Base-by-base conservation (phyloP, 352 stramenopile genomes). In the Globisporangium radiosum region DNA sequence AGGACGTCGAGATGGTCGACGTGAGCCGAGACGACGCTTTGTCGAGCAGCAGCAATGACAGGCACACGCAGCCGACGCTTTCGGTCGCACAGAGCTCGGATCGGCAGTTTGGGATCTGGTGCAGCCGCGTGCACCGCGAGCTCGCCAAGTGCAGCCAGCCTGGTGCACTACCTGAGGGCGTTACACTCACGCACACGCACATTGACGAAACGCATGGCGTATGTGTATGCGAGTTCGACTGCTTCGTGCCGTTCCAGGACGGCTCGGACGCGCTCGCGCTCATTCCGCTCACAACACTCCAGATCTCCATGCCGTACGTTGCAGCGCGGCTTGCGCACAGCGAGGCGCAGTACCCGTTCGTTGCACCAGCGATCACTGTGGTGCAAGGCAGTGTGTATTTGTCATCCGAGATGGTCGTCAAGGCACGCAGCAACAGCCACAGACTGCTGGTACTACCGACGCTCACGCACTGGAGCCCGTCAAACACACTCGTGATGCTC, bases 211-310 rank as follows among this genome's bases (percentile, higher is more conserved):
- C 52, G 10, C 52, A 56, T 1, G 83, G 83, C 15, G 43, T 65
- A 19, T 87, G 78, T 40, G 59, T 75, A 33, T 67, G 69, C 62
- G 78, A 85, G 19, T 88, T 93, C 65, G 71, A 79, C 52, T 88
- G 81, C 57, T 93, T 88, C 47, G 78, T 89, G 47, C 81, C 83
- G 7, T 90, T 93, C 60, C 76, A 76, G 14, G 72, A 84, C 33
- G 81, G 81, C 52, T 93, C 83, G 1, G 80, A 84, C 47, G 81
- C 81, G 42, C 73, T 93, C 3, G 42, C 63, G 15, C 65, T 93
- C 56, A 63, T 93, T 5, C 83, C 83, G 37, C 68, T 87, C 5
- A 86, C 69, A 5, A 63, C 71, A 52, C 60, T 93, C 36, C 64
- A 81, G 14, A 47, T 93, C 7, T 57, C 58, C 3, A 90, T 90